phyloP scores from a whole-genome alignment of 2,329 filamentous ascomycete species.

The Didymella keratinophila region DNA sequence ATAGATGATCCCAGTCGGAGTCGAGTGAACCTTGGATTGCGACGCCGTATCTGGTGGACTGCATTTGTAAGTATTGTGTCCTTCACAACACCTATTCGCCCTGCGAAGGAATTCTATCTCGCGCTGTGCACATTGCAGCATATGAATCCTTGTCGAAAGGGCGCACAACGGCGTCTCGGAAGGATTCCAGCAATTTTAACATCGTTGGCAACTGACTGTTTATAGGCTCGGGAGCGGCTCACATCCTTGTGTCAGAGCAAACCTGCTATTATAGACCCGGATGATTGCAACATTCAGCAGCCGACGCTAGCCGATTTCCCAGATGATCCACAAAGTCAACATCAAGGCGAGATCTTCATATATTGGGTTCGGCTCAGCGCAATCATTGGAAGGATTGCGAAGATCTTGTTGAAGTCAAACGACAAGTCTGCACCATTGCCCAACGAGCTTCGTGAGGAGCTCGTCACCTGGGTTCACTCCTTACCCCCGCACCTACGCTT shows the following conservation, averaged over 20 bases:
- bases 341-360: slow-evolving; percentile 34
- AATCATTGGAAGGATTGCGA: slow-evolving; percentile 29
- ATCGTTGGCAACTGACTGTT: neutral
- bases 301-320: slow-evolving; percentile 31
- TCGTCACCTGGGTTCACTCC: neutral
- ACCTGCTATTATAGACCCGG: slow-evolving; percentile 32
- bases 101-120: neutral
- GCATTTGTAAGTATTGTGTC: neutral
- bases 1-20: slow-evolving; percentile 20
- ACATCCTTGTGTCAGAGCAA: slow-evolving; percentile 35
- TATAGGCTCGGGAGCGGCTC: slow-evolving; percentile 31
- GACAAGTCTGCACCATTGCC: neutral
- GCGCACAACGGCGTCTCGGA: neutral
- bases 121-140: neutral
- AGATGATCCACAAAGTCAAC: slow-evolving; percentile 28
- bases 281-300: slow-evolving; percentile 33
- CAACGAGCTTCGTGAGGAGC: neutral
- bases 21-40: slow-evolving; percentile 5
- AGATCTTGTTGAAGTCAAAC: neutral
- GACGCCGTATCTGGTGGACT: neutral
- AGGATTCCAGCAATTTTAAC: neutral
- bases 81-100: neutral
- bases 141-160: neutral
- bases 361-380: slow-evolving; percentile 35
- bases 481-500: neutral